A percentile compares a stretch with the other conserved stretches of the same genome.
These are phyloP conservation scores for Sporothrix schenckii DNA, from an alignment of 2,329 filamentous ascomycete species.

Conservation along the genomic window DNA sequence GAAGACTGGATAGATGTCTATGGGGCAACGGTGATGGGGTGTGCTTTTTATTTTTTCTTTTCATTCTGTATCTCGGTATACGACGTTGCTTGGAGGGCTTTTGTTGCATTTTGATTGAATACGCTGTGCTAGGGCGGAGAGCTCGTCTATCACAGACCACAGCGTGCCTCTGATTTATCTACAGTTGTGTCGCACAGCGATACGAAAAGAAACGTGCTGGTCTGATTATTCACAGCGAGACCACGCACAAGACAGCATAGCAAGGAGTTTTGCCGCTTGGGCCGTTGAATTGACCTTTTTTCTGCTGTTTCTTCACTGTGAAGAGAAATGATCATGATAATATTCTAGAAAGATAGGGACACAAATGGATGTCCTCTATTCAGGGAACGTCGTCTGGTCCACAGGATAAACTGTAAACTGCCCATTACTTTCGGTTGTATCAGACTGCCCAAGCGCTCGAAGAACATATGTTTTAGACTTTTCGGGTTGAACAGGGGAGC, in stretches of 20 bases:
- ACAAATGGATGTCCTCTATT: too few species aligned
- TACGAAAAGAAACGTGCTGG: background rate
- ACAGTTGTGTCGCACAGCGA: background rate
- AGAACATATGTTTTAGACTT: constrained; percentile 14
- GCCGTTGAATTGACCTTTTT: background rate
- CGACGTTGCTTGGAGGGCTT: background rate
- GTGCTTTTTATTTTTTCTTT: background rate
- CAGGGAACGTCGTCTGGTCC: too few species aligned
- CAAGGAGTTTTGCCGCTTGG: background rate
- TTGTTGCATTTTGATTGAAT: constrained; percentile 1
- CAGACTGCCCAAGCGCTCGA: background rate
- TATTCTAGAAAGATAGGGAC: too few species aligned
- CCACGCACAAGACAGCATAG: constrained; percentile 17
- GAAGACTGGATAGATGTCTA: background rate
- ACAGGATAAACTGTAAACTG: too few species aligned
- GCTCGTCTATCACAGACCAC: background rate
- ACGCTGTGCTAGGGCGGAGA: background rate
- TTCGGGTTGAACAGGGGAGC: background rate
- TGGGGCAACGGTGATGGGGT: background rate
- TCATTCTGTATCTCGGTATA: background rate
- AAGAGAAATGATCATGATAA: too few species aligned
- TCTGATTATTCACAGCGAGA: constrained; percentile 14
- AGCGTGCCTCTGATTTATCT: constrained; percentile 2
- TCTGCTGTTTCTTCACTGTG: background rate
- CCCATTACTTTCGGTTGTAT: background rate